A percentile compares a stretch with the other conserved stretches of the same genome.
phyloP scores from a whole-genome alignment of 176 grass and related monocot genomes.

The Musa troglodytarum region DNA sequence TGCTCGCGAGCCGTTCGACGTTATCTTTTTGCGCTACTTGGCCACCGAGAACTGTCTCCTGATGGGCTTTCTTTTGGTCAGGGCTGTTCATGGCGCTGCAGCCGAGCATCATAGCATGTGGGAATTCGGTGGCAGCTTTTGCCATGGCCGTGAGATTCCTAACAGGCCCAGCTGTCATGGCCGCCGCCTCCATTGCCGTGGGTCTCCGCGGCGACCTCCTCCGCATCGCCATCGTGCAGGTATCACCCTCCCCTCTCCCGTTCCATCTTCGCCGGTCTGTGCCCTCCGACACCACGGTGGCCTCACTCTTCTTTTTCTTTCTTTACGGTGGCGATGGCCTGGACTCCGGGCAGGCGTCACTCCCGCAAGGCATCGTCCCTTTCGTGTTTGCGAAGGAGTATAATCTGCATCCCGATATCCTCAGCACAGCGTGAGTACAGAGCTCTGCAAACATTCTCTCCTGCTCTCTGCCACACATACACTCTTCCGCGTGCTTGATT shows the following conservation, averaged over 20 bases:
- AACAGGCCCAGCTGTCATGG: conserved; percentile 77
- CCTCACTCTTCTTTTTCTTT: not conserved
- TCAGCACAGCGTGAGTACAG: conserved; percentile 14
- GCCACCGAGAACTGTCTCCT: not conserved
- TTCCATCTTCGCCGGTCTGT: not conserved
- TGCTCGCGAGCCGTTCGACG: not conserved
- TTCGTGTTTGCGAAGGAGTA: conserved; percentile 14
- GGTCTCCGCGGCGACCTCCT: conserved; percentile 82
- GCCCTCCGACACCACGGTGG: not conserved
- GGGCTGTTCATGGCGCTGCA: conserved; percentile 99
- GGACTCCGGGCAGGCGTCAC: not conserved
- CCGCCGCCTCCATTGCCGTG: conserved; percentile 71
- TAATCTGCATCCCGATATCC: conserved; percentile 9
- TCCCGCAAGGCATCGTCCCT: conserved; percentile 14
- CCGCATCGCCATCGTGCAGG: conserved; percentile 92
- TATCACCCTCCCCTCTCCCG: conserved; percentile 1
- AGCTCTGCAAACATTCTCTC: not conserved
- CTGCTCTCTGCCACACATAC: too few relatives aligned
- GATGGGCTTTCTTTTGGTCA: conserved; percentile 1
- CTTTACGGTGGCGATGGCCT: not conserved
- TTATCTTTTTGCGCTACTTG: not conserved
- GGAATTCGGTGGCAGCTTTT: conserved; percentile 69
- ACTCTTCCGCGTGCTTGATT: not conserved
- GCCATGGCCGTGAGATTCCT: conserved; percentile 91
- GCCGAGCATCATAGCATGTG: conserved; percentile 94